Base-by-base conservation (phyloP, 768 basidiomycete genomes). In the Suillus alpinus region DNA sequence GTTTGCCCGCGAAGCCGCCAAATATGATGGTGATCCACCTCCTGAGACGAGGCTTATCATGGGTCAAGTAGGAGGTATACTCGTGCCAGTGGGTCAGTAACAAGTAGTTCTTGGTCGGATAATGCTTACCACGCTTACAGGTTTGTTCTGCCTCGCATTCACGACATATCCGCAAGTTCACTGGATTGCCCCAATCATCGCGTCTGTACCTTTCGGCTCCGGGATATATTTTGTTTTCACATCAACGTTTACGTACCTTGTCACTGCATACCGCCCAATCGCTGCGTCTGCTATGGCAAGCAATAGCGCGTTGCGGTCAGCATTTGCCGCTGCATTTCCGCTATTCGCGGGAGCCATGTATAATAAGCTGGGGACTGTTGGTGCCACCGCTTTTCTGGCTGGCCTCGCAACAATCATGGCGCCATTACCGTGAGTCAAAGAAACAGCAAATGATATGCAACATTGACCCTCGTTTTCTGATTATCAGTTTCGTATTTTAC, bases 351-450 rank as follows among this genome's bases (percentile, higher is more conserved):
- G 73, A 1, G 75, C 78, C 34, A 81, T 85, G 83, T 86, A 82
- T 62, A 61, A 70, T 12, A 65, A 72, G 5, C 69, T 92, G 6
- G 88, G 89, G 0, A 85, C 86, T 0, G 87, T 88, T 0, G 90
- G 89, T 0, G 89, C 87, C 1, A 87, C 86, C 0, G 88, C 86
- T 14, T 77, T 91, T n/a, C 67, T 91, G 18, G 89, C 85, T 1
- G 88, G 89, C 1, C 68, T 91, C 12, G 80, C 82, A 60, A 80
- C 82, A 2, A 50, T 87, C 18, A 83, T 87, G 80, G 80, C 82
- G 1, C 89, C 89, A 0, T 67, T 86, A 46, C 85, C 85, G 85
- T 86, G 59, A 68, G 85, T 76, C 0, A 41, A 10, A 36, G 29
- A 16, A n/a, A 13, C 3, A n/a, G 2, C n/a, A 26, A 13, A 8